Conservation (phyloP, 306 rosid genomes). For the Prunus davidiana region DNA sequence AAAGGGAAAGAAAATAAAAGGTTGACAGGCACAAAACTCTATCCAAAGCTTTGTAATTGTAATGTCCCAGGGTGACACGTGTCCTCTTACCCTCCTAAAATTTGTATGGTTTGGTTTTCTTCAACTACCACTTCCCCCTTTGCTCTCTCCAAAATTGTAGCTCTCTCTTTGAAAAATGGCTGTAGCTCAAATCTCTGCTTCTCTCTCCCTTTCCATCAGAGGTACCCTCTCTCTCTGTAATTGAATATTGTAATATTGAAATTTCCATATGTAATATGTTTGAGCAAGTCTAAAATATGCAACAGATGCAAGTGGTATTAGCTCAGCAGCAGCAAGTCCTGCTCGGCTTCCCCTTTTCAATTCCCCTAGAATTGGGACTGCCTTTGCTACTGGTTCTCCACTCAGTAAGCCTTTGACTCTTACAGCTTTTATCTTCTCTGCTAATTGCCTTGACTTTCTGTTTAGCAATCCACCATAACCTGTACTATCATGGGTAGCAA, state of each 20-base stretch:
- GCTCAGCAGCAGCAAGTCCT: constrained; percentile 33
- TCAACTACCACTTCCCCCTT: not conserved
- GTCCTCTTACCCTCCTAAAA: constrained; percentile 15
- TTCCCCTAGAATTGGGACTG: constrained; percentile 28
- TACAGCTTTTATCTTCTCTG: not conserved
- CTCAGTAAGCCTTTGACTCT: constrained; percentile 41
- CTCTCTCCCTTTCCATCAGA: constrained; percentile 51
- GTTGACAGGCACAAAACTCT: not conserved
- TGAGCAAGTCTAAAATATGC: not conserved
- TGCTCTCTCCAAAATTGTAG: not conserved
- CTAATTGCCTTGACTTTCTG: not conserved
- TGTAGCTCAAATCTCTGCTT: constrained; percentile 53
- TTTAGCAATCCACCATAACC: too few relatives aligned
- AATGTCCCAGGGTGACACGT: constrained; percentile 7
- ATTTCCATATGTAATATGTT: not conserved
- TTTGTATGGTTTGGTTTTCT: constrained; percentile 14
- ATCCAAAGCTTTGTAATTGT: not conserved
- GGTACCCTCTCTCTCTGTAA: constrained; percentile 29
- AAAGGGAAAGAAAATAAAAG: not conserved
- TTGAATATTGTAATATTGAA: not conserved
- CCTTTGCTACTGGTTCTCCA: constrained; percentile 67
- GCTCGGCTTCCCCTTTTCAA: constrained; percentile 33
- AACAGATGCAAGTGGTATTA: constrained; percentile 50
- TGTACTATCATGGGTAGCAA: not conserved
- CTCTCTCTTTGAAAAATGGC: constrained; percentile 37